Base-by-base conservation (phyloP, 768 basidiomycete species). In the Auriscalpium microsporum region DNA sequence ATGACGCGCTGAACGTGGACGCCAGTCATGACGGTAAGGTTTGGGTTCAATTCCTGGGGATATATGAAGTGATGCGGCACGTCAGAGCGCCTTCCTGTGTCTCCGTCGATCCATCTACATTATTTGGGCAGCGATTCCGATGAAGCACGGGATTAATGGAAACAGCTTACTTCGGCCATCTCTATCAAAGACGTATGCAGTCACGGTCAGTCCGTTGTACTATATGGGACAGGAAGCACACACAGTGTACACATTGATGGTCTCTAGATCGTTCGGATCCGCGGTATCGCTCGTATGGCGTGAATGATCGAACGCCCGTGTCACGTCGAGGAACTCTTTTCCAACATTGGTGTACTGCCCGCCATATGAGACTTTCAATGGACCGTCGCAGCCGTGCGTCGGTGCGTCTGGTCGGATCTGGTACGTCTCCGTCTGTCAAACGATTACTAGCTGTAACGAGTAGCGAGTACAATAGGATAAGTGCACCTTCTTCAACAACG, bases 71-170 rank as follows among this genome's bases (percentile, higher is more conserved):
- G 42, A 21, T 74, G 75, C 2, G 83, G 72, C 0, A 75, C 61
- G 61, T 84, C 82, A 0, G 82, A 82, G 33, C 84, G 77, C 45
- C 61, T 72, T 28, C 84, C 83, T 6, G 74, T 80, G 11, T 66
- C 64, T 4, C 62, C 65, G 56, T 79, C 71, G 13, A 85, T 69
- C 60, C 79, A 86, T 61, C 83, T 86, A 8, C 42, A 14, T 45
- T 58, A 40, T 10, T 7, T 48, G 8, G 9, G 8, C 42, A 14
- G 23, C 50, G 4, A 2, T 28, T 7, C 28, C 28, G 28, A 28
- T 28, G 28, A 28, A 7, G 5, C 28, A 21, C 3, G 21, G 21
- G 21, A 21, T 21, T 21, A 28, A 28, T 28, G 28, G 28, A 28
- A 28, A 3, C 2, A n/a, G 16, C 48, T 17, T 72, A 82, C 82